phyloP scores from a whole-genome alignment of 2,329 filamentous ascomycete genomes.

The Teratosphaeria zuluensis region DNA sequence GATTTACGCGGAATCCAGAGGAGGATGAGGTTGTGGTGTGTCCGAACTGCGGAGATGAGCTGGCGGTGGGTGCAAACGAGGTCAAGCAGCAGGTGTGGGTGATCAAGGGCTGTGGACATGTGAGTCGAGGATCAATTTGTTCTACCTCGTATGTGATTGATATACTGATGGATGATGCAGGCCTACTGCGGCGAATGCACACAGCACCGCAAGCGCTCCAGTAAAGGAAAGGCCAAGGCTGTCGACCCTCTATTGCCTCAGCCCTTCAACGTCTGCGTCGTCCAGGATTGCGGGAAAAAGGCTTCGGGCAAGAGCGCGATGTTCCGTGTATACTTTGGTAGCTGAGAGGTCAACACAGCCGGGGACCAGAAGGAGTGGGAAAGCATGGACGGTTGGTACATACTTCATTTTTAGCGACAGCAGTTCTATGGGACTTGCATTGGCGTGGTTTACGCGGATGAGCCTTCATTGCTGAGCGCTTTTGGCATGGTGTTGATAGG shows the following conservation, averaged over 20 bases:
- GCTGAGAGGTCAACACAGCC: slow-evolving; percentile 4
- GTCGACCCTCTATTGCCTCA: slow-evolving; percentile 15
- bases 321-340: slow-evolving; percentile 22
- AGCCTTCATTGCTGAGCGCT: not conserved
- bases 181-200: slow-evolving; percentile 47
- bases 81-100: slow-evolving; percentile 85
- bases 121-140: slow-evolving; percentile 32
- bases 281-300: slow-evolving; percentile 33
- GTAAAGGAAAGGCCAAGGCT: slow-evolving; percentile 30
- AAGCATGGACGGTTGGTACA: not conserved
- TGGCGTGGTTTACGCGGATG: no score
- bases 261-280: slow-evolving; percentile 38
- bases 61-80: slow-evolving; percentile 57
- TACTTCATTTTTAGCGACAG: not conserved
- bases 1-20: slow-evolving; percentile 68
- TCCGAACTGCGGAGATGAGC: slow-evolving; percentile 74
- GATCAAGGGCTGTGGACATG: slow-evolving; percentile 82
- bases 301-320: slow-evolving; percentile 19
- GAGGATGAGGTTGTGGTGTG: slow-evolving; percentile 70
- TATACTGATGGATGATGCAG: slow-evolving; percentile 21
- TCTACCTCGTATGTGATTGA: not conserved
- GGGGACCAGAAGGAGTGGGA: not conserved
- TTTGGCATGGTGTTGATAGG: not conserved
- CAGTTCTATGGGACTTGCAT: not conserved
- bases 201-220: slow-evolving; percentile 21